These are phyloP conservation scores for Helichrysum umbraculigerum DNA, from an alignment of 129 eudicot genomes.

Conservation along the genomic window DNA sequence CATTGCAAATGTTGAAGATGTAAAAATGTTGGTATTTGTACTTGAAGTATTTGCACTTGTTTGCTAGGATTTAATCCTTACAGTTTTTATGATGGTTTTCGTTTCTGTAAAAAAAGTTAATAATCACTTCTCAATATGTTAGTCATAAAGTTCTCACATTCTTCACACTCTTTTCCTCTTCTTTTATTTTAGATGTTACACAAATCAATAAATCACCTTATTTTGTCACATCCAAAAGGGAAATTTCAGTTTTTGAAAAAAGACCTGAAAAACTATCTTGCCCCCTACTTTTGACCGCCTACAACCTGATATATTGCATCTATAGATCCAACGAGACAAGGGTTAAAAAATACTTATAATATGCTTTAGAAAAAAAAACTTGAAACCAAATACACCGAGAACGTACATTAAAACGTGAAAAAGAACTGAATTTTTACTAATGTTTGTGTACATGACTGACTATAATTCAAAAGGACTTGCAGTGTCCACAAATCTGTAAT, in stretches of 20 bases:
- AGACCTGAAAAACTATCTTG: background rate
- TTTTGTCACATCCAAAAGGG: background rate
- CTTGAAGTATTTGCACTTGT: background rate
- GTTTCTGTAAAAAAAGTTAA: no score
- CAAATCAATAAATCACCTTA: background rate
- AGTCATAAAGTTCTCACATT: no score
- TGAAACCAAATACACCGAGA: background rate
- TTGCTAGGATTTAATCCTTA: no score
- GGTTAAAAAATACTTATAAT: background rate
- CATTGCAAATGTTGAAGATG: background rate
- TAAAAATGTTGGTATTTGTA: background rate
- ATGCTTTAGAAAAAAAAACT: background rate
- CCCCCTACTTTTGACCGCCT: background rate
- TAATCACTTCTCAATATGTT: no score
- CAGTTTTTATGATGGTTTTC: background rate
- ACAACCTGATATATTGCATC: background rate
- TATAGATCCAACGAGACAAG: background rate
- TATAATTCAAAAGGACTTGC: constrained; percentile 24
- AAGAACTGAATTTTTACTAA: constrained; percentile 14
- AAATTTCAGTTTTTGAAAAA: no score
- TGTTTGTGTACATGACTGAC: constrained; percentile 9
- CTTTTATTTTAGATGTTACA: no score
- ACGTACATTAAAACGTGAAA: background rate
- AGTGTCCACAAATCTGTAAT: constrained; percentile 34
- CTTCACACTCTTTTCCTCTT: background rate